These are phyloP conservation scores for Calonectria fujianensis DNA, from an alignment of 2,329 filamentous ascomycete species.

Conservation along the genomic window DNA sequence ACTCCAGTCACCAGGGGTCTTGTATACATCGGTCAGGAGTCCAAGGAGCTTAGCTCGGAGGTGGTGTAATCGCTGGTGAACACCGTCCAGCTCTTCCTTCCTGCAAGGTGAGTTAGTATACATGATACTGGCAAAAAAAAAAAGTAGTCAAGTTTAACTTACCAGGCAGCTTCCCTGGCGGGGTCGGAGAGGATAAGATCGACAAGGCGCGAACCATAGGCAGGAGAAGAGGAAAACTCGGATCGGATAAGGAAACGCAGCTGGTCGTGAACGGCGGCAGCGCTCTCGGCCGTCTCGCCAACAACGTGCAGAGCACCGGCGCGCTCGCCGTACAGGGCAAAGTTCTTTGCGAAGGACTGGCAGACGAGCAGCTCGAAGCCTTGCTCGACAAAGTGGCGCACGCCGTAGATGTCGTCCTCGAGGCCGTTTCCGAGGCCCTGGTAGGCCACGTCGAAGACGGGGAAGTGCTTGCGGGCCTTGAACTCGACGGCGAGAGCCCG, in stretches of 20 bases:
- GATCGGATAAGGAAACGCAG: constrained; percentile 42
- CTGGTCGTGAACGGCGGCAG: constrained; percentile 38
- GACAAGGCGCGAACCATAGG: constrained; percentile 43
- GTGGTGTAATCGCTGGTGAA: constrained; percentile 28
- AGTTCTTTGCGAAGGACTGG: constrained; percentile 64
- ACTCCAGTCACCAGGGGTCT: constrained; percentile 44
- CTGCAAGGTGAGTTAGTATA: not conserved
- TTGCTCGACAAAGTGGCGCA: constrained; percentile 52
- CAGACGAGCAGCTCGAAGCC: constrained; percentile 58
- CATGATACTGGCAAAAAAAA: not conserved
- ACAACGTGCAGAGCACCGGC: constrained; percentile 53
- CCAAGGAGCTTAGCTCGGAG: constrained; percentile 30
- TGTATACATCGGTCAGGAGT: constrained; percentile 22
- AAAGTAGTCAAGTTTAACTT: not conserved
- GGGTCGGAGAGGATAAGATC: constrained; percentile 41
- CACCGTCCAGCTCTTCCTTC: constrained; percentile 34
- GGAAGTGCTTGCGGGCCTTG: constrained; percentile 49
- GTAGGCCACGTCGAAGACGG: constrained; percentile 62
- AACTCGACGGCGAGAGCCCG: constrained; percentile 48
- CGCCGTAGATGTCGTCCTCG: constrained; percentile 58
- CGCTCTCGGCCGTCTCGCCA: constrained; percentile 20
- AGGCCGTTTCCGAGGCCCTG: constrained; percentile 60
- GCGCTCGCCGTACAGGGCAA: constrained; percentile 61
- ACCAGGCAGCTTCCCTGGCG: constrained; percentile 33
- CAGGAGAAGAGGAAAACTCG: constrained; percentile 46